Base-by-base conservation (phyloP, 2,329 filamentous ascomycete genomes). In the Trichoderma oligosporum region DNA sequence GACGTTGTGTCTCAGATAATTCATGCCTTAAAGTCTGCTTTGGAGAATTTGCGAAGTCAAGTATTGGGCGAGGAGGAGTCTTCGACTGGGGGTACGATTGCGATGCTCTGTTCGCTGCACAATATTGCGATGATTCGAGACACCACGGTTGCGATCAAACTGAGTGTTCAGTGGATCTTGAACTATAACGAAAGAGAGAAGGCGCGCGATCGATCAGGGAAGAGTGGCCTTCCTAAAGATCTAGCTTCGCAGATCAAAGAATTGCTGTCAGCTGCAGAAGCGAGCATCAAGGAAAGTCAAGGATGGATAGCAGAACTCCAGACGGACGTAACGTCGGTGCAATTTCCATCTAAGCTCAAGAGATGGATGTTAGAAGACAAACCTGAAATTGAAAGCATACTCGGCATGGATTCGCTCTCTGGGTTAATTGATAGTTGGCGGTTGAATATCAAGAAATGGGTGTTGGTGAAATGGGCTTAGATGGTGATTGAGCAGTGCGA, bases 191-290 rank as follows among this genome's bases (percentile, higher is more conserved):
- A 74, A n/a, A 68, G 68, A 4, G 70, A 74, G 54, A 75, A 71
- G 58, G 72, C 73, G 42, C 67, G 71, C 4, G 73, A 75, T 45
- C 65, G 71, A 5, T 75, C 72, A 0, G 73, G 73, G 1, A 71
- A 70, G 60, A 74, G 68, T 45, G 68, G 66, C 9, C 62, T 76
- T 8, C 68, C 71, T 2, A 75, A 74, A 39, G 74, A 75, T 1
- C 64, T 72, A 1, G 60, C 71, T 9, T 25, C 67, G 1, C 66
- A 70, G 22, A 59, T 72, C 9, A 77, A 74, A 64, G 61, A 61
- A 1, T 57, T 77, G 33, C 68, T 69, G 7, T 33, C 59, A 0
- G 61, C 63, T 0, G 71, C 72, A 1, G 69, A 69, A 4, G 60
- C 62, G 4, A 64, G 65, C 3, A 63, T 72, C n/a, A 67, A 65